These are phyloP conservation scores for Dryas alaskensis DNA, from an alignment of 306 rosid species.

Conservation along the genomic window DNA sequence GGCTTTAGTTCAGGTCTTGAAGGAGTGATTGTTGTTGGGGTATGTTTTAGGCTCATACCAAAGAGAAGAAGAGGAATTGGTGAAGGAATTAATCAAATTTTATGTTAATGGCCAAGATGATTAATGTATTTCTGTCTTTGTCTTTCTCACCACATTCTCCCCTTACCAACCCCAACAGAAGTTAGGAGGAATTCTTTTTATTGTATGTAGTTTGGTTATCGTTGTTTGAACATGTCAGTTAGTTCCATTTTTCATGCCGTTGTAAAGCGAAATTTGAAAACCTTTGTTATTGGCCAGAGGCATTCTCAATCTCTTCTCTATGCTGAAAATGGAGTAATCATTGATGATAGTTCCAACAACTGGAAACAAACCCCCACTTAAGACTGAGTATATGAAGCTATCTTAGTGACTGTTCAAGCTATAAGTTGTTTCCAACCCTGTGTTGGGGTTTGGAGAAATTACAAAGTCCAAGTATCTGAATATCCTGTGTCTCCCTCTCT, in stretches of 20 bases:
- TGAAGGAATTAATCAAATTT: neutral
- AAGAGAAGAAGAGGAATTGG: neutral
- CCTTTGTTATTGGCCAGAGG: neutral
- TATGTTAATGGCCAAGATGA: neutral
- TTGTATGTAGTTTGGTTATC: neutral
- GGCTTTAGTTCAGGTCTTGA: constrained; percentile 3
- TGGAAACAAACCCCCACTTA: neutral
- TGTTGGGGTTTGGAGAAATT: too few species aligned
- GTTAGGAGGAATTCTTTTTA: neutral
- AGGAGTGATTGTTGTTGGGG: neutral
- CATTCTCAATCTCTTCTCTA: neutral
- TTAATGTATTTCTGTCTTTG: neutral
- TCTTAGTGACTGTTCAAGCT: too few species aligned
- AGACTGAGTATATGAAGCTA: too few species aligned
- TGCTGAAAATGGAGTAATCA: neutral
- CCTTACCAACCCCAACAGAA: neutral
- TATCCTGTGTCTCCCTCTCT: neutral
- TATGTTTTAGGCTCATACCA: neutral
- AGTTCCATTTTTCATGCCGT: neutral
- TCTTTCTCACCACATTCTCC: too few species aligned
- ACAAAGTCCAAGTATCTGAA: neutral
- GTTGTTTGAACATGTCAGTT: neutral
- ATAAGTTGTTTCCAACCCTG: too few species aligned
- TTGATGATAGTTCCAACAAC: neutral
- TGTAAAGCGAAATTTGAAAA: neutral